Base-by-base conservation (phyloP, 768 basidiomycete genomes). In the Tylopilus plumbeoviolaceoides region DNA sequence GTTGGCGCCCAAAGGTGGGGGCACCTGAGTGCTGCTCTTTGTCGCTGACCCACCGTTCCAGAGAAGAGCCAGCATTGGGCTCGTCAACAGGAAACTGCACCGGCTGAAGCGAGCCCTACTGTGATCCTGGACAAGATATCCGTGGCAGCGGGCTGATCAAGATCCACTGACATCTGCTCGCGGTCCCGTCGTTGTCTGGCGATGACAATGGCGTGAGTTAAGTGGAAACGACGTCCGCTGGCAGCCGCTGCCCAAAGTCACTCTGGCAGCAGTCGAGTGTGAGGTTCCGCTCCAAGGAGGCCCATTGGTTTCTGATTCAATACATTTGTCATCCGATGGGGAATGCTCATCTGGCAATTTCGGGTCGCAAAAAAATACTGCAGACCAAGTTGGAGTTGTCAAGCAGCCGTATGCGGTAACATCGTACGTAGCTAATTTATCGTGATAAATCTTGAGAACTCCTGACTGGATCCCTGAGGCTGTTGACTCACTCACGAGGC, bases 401-500 rank as follows among this genome's bases (percentile, higher is more conserved):
- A 53, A 7, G 56, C 38, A 44, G 50, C 54, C 44, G 43, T 40
- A 59, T 62, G 51, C 12, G 25, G 53, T 59, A 55, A 64, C 42
- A 17, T 43, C 33, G 50, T 64, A 61, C 55, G 55, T 64, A 61
- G 51, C 62, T 58, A 45, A 63, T 58, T 55, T 50, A 28, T 64
- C 36, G 30, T 53, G 40, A 54, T 49, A 47, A 61, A 54, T 53
- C 59, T 61, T 67, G 50, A 64, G 59, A 63, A 52, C 38, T 53
- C 53, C 40, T 45, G 48, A 55, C 15, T 41, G 40, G 39, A 56
- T 44, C 53, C 56, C 51, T 54, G 56, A 42, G 23, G 58, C n/a
- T 61, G 38, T 50, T 52, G 46, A 64, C 63, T 64, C 61, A 64
- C 59, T 63, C 55, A 47, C 47, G 54, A 50, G 54, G 51, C 17